phyloP scores from a whole-genome alignment of 495 filamentous ascomycete genomes.

The Hypoxylon intermedium region DNA sequence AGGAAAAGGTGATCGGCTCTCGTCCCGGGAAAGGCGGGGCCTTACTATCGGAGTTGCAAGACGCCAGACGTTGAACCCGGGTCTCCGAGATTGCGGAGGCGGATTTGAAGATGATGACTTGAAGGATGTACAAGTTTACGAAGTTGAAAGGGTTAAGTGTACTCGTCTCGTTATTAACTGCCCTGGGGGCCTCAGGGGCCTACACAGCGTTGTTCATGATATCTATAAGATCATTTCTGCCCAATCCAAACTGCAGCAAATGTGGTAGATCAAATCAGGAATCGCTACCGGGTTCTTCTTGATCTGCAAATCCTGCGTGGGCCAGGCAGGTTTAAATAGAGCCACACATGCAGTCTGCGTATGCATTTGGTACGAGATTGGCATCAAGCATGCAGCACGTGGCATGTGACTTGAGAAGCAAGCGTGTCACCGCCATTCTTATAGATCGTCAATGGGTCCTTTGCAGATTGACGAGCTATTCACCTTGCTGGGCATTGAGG shows the following conservation, averaged over 20 bases:
- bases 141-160: conserved; percentile 5
- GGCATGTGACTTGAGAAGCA: conserved; percentile 33
- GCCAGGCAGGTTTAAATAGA: no score
- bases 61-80: conserved; percentile 19
- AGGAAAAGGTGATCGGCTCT: background rate
- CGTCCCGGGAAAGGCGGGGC: conserved; percentile 21
- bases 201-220: no score
- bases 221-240: no score
- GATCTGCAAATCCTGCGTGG: background rate
- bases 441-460: conserved; percentile 13
- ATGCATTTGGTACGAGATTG: conserved; percentile 1
- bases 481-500: conserved; percentile 7
- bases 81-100: conserved; percentile 10
- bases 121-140: background rate
- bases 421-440: conserved; percentile 38
- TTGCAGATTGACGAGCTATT: conserved; percentile 4
- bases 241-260: no score
- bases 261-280: no score
- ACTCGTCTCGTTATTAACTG: background rate
- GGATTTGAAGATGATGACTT: conserved; percentile 6
- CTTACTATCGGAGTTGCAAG: background rate
- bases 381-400: conserved; percentile 19
- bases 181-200: background rate
- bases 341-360: conserved; percentile 5
- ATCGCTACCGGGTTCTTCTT: no score